Evolutionary conservation across 2,329 filamentous ascomycete species (phyloP), one percentile per base, ranked within the genome.

Genomic region (Xenoacremonium recifei): DNA sequence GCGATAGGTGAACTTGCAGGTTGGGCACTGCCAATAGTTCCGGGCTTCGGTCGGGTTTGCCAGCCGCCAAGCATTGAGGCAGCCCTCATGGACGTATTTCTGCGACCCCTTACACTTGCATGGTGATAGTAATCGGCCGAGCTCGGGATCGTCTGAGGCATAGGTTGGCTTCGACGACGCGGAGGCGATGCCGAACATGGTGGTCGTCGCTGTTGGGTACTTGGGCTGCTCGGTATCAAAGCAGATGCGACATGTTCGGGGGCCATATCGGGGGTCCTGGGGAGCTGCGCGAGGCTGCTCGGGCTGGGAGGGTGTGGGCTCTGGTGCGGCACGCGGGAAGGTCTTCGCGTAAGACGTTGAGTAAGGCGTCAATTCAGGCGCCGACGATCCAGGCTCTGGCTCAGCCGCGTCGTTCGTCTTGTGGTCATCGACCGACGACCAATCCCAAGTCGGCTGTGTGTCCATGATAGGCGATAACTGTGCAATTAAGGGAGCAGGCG

Each of bases 51-150:
- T 59, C 0, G 87, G 85, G 59, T 89, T 82, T 32, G 87, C 78
- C 49, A 84, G 77, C 53, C 93, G 81, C 89, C 91, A 97, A 10
- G 80, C 75, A 57, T 87, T 81, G 36, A 99, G 74, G 60, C 93
- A 99, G 21, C 83, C 86, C 65, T 96, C 89, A 64, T 99, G 93
- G 18, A 97, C 90, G 66, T 95, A 96, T 69, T 88, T 88, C 55
- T 92, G 88, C 29, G 87, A 89, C 39, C 93, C 93, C 69, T 89
- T 95, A 76, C 93, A 99, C 68, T 85, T 83, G 74, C 93, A 99
- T 25, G 93, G 93, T 40, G 87, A 86, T 55, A 97, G 79, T 20
- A 99, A 73, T 37, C 89, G 84, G 29, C 89, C 89, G 21, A 85
- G 77, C 50, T 84, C 76, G 6, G 82, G 76, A 51, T 89, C 87